Percentiles rank a stretch among this genome's conserved stretches.
Evolutionary conservation across 352 stramenopile species (phyloP).

Genomic region (Phytophthora constricta): DNA sequence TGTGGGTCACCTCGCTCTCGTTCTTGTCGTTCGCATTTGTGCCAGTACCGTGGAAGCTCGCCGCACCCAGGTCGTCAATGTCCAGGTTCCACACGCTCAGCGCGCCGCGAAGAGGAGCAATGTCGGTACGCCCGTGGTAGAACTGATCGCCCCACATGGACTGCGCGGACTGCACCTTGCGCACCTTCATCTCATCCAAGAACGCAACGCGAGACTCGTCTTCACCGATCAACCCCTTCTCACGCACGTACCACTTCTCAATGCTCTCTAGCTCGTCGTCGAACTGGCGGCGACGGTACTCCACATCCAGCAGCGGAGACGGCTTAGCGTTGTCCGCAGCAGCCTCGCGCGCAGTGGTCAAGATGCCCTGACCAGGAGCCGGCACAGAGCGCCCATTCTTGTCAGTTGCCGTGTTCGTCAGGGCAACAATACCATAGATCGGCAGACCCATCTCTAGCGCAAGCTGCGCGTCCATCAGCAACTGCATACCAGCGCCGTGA

Average conservation of each 20-base stretch:
- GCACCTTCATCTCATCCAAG: constrained; percentile 67
- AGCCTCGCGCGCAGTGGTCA: constrained; percentile 81
- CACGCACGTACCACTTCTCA: constrained; percentile 70
- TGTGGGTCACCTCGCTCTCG: constrained; percentile 88
- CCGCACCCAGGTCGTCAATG: constrained; percentile 82
- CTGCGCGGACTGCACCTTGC: constrained; percentile 75
- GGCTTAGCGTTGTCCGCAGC: too few relatives aligned
- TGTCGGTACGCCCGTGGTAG: constrained; percentile 61
- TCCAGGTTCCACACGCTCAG: constrained; percentile 81
- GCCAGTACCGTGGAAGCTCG: constrained; percentile 85
- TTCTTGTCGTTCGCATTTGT: constrained; percentile 90
- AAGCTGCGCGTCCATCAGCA: constrained; percentile 89
- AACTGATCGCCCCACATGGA: constrained; percentile 75
- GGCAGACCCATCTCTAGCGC: constrained; percentile 88
- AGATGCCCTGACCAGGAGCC: constrained; percentile 84
- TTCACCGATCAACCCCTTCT: constrained; percentile 52
- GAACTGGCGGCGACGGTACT: constrained; percentile 81
- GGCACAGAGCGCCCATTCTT: constrained; percentile 89
- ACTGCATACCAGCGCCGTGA: constrained; percentile 86
- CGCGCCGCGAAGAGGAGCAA: constrained; percentile 79
- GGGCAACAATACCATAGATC: constrained; percentile 86
- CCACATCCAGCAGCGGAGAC: constrained; percentile 72
- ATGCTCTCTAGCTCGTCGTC: constrained; percentile 75
- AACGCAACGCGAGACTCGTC: constrained; percentile 49
- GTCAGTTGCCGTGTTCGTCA: constrained; percentile 88